A percentile compares a stretch with the other conserved stretches of the same genome.
phyloP scores from a whole-genome alignment of 2,329 filamentous ascomycete species.

The Aspergillus ustus region DNA sequence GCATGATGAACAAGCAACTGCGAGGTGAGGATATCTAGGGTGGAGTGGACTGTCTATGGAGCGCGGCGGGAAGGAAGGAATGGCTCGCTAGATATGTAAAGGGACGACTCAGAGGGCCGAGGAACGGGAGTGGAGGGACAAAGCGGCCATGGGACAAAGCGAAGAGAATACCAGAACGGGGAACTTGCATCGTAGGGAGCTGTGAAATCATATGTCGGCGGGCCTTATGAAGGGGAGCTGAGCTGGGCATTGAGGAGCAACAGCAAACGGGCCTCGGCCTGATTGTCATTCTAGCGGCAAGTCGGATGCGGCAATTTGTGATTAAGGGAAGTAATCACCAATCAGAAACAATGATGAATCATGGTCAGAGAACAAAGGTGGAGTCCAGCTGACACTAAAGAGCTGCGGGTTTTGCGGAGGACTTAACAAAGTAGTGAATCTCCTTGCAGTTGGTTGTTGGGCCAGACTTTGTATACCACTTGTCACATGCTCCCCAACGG shows the following conservation, averaged over 20 bases:
- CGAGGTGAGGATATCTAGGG: neutral
- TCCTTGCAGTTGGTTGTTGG: neutral
- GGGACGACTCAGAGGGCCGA: neutral
- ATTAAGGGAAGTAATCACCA: neutral
- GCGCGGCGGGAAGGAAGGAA: neutral
- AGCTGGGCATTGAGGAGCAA: neutral
- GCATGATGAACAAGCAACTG: conserved; percentile 1
- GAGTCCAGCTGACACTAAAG: neutral
- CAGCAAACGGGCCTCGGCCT: neutral
- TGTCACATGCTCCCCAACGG: neutral
- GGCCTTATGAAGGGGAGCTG: conserved; percentile 3
- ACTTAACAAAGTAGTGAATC: neutral
- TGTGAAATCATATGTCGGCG: neutral
- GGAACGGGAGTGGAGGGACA: neutral
- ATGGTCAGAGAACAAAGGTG: neutral
- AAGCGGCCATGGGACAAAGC: neutral
- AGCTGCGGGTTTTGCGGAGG: neutral
- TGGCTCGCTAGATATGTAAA: conserved; percentile 6
- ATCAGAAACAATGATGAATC: neutral
- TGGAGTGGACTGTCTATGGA: neutral
- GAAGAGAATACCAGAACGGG: neutral
- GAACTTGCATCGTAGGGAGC: conserved; percentile 2
- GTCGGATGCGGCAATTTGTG: neutral
- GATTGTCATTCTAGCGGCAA: neutral
- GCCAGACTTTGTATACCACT: neutral